Evolutionary conservation across 306 rosid genomes (phyloP).

Genomic region (Pachyrhizus erosus): DNA sequence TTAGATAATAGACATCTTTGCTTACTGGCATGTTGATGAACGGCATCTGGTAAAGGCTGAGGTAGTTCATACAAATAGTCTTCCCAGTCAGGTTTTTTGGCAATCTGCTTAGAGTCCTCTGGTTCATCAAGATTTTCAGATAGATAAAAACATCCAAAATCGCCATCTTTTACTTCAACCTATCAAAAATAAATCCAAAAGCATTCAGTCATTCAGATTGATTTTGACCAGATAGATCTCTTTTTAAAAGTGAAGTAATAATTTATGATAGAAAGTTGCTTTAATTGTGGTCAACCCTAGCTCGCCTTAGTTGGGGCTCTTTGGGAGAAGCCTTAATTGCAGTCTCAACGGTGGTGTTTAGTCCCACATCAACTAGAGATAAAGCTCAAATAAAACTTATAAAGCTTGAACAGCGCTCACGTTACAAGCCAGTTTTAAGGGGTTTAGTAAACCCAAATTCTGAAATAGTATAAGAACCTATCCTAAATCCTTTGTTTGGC

Average conservation of each 20-base stretch:
- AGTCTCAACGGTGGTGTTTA: neutral
- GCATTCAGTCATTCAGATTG: slow-evolving; percentile 29
- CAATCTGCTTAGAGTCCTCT: slow-evolving; percentile 56
- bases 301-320: neutral
- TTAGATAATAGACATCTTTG: slow-evolving; percentile 43
- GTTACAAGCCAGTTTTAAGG: neutral
- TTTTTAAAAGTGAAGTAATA: slow-evolving; percentile 34
- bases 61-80: slow-evolving; percentile 63
- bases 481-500: neutral
- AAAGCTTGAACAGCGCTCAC: neutral
- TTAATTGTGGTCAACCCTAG: neutral
- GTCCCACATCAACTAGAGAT: neutral
- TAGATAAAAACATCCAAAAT: slow-evolving; percentile 81
- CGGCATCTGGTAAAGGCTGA: slow-evolving; percentile 64
- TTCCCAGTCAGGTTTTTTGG: slow-evolving; percentile 53
- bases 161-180: slow-evolving; percentile 79
- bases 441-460: neutral
- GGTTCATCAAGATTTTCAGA: slow-evolving; percentile 82
- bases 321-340: neutral
- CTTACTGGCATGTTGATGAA: slow-evolving; percentile 73
- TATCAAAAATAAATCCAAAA: slow-evolving; percentile 48
- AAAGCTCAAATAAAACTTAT: neutral
- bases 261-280: neutral
- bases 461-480: neutral
- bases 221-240: slow-evolving; percentile 29